A percentile compares a stretch with the other conserved stretches of the same genome.
phyloP scores from a whole-genome alignment of 208 protist species.

The Acanthamoeba castellanii region DNA sequence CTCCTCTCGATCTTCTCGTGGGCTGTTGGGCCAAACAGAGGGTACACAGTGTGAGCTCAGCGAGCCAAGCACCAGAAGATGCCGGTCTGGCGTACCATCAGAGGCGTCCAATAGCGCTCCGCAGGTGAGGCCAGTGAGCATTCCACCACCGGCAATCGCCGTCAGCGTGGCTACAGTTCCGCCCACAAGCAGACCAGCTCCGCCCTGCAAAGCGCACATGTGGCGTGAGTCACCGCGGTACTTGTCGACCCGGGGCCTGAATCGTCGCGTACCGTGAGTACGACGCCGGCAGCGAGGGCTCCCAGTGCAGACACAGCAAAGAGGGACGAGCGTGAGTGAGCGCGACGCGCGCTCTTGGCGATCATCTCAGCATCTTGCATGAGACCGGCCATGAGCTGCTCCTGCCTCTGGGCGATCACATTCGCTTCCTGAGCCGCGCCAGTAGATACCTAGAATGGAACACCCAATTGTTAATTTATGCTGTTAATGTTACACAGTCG shows the following conservation, averaged over 20 bases:
- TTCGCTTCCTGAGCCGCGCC: background rate
- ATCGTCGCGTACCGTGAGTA: background rate
- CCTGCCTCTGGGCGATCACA: conserved; percentile 13
- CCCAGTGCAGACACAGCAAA: conserved; percentile 18
- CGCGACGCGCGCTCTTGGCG: conserved; percentile 3
- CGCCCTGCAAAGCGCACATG: background rate
- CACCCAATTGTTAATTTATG: too few species aligned
- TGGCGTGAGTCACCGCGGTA: background rate
- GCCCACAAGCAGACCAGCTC: conserved; percentile 16
- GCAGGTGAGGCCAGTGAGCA: conserved; percentile 26
- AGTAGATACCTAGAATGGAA: background rate
- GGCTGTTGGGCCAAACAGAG: background rate
- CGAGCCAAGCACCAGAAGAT: background rate
- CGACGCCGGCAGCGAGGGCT: conserved; percentile 25
- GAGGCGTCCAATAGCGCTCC: conserved; percentile 39
- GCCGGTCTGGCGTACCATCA: background rate
- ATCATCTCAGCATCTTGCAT: background rate
- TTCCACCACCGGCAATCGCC: conserved; percentile 17
- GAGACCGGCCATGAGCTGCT: conserved; percentile 28
- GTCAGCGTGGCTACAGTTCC: conserved; percentile 31
- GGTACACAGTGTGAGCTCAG: too few species aligned
- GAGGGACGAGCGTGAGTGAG: background rate
- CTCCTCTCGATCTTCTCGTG: conserved; percentile 50
- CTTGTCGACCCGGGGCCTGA: background rate
- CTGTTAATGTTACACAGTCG: too few species aligned